Evolutionary conservation across 2,329 filamentous ascomycete species (phyloP), one percentile per base, ranked within the genome.

Genomic region (Chalaropsis ovoidea): DNA sequence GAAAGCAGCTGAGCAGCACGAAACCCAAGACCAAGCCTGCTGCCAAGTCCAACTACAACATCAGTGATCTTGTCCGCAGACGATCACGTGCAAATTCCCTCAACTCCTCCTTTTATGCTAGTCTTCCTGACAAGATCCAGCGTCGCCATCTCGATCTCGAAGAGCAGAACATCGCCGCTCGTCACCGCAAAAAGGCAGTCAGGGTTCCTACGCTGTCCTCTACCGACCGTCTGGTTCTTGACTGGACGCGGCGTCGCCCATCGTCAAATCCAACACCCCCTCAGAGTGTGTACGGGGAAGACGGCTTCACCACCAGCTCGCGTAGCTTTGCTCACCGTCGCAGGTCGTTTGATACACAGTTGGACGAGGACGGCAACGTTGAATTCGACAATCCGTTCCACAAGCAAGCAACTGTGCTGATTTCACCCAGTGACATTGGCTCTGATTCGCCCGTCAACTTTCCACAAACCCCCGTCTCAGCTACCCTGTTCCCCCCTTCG

Each of bases 81-180:
- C 75, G 73, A 58, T 70, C 72, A 58, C 72, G 71, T 19, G 72
- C 77, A 67, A 77, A 80, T 64, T 79, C 80, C 65, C 78, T 80
- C 39, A 84, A 89, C 70, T 82, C 82, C 65, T 79, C 82, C 69
- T 90, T 88, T 78, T 91, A 86, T 73, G 78, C 86, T 64, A 83
- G 80, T 24, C 78, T 91, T 52, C 88, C 89, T 22, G 83, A 88
- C 68, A 90, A 90, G 74, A 81, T 90, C 69, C 85, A 84, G 72
- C 82, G 84, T 69, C 84, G 82, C 69, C 83, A 88, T 68, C 87
- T 91, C 73, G 86, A 86, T 27, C 79, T 78, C 61, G 86, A 91
- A 74, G 89, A 94, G 75, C 87, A 87, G 70, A 76, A 82, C 17
- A 67, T 67, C 62, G 66, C 66, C 41, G 66, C 66, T 39, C 66